Percentiles rank a stretch among this genome's conserved stretches.
Conservation (phyloP, 345 rosid species). For the Schrenkiella parvula region DNA sequence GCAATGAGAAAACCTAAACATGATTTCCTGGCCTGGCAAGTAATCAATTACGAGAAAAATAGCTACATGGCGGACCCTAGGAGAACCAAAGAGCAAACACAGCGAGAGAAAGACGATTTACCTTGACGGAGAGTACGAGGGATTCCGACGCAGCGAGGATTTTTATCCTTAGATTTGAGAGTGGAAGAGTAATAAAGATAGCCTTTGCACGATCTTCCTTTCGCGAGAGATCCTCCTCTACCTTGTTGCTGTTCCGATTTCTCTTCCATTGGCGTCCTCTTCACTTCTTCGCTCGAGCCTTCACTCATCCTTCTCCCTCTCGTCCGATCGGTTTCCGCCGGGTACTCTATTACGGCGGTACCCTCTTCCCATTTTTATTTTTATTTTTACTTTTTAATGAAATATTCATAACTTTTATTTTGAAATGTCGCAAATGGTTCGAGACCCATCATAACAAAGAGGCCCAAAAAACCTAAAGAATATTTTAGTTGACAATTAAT, state of each 20-base stretch:
- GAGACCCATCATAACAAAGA: constrained; percentile 48
- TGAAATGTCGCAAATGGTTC: constrained; percentile 11
- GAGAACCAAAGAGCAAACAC: not conserved
- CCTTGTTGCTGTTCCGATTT: constrained; percentile 1
- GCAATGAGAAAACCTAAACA: not conserved
- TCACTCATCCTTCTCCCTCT: constrained; percentile 30
- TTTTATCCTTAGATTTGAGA: constrained; percentile 52
- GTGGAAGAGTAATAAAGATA: constrained; percentile 49
- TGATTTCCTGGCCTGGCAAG: not conserved
- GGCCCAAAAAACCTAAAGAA: too few relatives aligned
- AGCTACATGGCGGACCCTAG: not conserved
- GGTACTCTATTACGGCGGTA: constrained; percentile 14
- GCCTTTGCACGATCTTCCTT: constrained; percentile 67
- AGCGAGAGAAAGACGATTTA: not conserved
- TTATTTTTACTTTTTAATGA: too few relatives aligned
- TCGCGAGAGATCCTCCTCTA: constrained; percentile 26
- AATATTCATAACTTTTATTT: not conserved
- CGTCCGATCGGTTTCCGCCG: constrained; percentile 12
- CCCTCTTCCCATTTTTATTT: not conserved
- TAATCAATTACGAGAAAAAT: not conserved
- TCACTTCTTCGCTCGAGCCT: constrained; percentile 31
- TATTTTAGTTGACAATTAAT: too few relatives aligned
- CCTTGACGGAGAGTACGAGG: constrained; percentile 55
- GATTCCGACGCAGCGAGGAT: constrained; percentile 72
- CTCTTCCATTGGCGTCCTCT: constrained; percentile 16